Base-by-base conservation (phyloP, 208 protist genomes). In the Porcisia hertigi region DNA sequence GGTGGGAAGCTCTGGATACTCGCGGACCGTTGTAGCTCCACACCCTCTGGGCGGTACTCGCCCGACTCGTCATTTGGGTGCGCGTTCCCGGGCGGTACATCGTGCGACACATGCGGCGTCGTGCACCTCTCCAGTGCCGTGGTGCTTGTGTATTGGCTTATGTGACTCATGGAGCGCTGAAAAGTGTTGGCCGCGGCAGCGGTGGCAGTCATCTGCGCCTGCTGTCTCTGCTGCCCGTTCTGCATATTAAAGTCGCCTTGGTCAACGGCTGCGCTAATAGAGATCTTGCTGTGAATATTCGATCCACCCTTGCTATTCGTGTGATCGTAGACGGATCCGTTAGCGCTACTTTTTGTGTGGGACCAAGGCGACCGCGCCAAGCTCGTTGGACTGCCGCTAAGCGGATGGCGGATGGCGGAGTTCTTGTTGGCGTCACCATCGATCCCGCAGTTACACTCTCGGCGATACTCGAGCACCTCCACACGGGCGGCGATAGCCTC, bases 21-120 rank as follows among this genome's bases (percentile, higher is more conserved):
- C 18, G 85, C 86, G 12, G 92, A 96, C 11, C 87, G 87, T 85
- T 96, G 92, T 69, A 96, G 82, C 60, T 77, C 63, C 54, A 87
- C 87, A 43, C 89, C 92, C 49, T 82, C 85, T 18, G 92, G 92
- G 69, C 82, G 76, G 60, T 71, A 65, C 73, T 93, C 90, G 16
- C 83, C 84, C 18, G 80, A 76, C 72, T 78, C 80, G 30, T 90
- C 86, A 73, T 89, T 92, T 39, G 83, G 81, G 36, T 88, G 85
- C 62, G 87, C 86, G 14, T 88, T 74, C 58, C 90, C 85, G 16
- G 88, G 87, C 39, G 87, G 89, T 9, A 77, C 78, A 30, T 88
- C 86, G 45, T 86, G 78, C 11, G 69, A 64, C 43, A 87, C 81
- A 14, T 86, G 71, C 43, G 85, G 87, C 55, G 85, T 85, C 70